These are phyloP conservation scores for Arabidopsis suecica DNA, from an alignment of 345 rosid species.

Conservation along the genomic window DNA sequence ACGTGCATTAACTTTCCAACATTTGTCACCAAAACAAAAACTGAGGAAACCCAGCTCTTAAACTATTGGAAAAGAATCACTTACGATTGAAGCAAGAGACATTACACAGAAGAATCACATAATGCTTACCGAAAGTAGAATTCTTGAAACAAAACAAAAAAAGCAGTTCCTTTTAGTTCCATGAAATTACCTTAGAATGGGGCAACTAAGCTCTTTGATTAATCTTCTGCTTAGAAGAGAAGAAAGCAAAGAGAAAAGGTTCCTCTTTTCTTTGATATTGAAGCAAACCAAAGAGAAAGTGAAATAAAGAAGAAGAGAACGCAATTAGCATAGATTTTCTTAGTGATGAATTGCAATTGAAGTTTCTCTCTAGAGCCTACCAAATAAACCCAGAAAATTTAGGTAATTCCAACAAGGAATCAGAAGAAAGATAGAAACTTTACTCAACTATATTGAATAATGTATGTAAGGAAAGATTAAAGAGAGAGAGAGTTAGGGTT, in stretches of 20 bases:
- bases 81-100: slow-evolving; percentile 71
- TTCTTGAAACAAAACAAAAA: not conserved
- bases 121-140: slow-evolving; percentile 6
- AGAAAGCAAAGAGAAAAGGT: slow-evolving; percentile 47
- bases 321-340: slow-evolving; percentile 57
- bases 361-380: too few species aligned
- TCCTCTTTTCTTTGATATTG: slow-evolving; percentile 42
- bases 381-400: slow-evolving; percentile 24
- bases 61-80: slow-evolving; percentile 63
- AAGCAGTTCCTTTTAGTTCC: slow-evolving; percentile 43
- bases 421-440: slow-evolving; percentile 47
- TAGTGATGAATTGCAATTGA: slow-evolving; percentile 48
- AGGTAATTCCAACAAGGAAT: slow-evolving; percentile 6
- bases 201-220: slow-evolving; percentile 44
- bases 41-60: slow-evolving; percentile 29
- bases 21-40: slow-evolving; percentile 21
- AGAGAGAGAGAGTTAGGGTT: slow-evolving; percentile 18
- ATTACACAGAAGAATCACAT: slow-evolving; percentile 41
- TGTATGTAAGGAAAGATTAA: slow-evolving; percentile 1
- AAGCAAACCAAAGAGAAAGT: slow-evolving; percentile 45
- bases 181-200: slow-evolving; percentile 35
- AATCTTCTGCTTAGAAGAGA: slow-evolving; percentile 62
- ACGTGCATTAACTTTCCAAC: slow-evolving; percentile 34
- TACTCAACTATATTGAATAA: slow-evolving; percentile 3
- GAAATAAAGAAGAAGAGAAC: slow-evolving; percentile 35